Percentiles rank a stretch among this genome's conserved stretches.
phyloP scores from a whole-genome alignment of 1,284 basidiomycete genomes.

The Cryptococcus jaspeensis region DNA sequence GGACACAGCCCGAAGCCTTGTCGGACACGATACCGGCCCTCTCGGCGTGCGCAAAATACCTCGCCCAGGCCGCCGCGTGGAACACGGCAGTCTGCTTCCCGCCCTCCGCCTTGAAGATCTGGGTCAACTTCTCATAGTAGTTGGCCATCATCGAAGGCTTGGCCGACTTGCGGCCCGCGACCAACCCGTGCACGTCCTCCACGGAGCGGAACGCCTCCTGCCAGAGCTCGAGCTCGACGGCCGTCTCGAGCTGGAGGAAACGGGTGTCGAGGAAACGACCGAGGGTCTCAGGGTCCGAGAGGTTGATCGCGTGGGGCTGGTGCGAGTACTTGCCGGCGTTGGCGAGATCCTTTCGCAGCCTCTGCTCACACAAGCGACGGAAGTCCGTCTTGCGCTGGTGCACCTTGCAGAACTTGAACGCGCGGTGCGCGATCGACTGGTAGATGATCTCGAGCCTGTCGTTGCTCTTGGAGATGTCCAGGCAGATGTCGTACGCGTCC shows the following conservation, averaged over 20 bases:
- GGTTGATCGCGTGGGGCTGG: conserved; percentile 96
- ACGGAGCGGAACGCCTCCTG: conserved; percentile 98
- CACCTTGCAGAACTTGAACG: conserved; percentile 93
- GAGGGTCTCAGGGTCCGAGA: conserved; percentile 92
- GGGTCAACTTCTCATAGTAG: conserved; percentile 97
- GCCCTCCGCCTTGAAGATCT: conserved; percentile 70
- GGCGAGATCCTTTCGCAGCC: conserved; percentile 84
- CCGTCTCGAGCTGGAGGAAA: conserved; percentile 96
- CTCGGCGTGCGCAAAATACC: conserved; percentile 63
- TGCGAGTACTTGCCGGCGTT: conserved; percentile 96
- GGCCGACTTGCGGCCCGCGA: conserved; percentile 78
- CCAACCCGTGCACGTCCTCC: conserved; percentile 95
- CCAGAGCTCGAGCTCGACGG: conserved; percentile 98
- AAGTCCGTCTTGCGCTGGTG: conserved; percentile 97
- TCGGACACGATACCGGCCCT: conserved; percentile 68
- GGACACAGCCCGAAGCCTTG: conserved; percentile 84
- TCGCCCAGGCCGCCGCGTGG: conserved; percentile 94
- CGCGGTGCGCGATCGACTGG: conserved; percentile 95
- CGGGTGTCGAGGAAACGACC: conserved; percentile 97
- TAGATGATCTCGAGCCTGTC: conserved; percentile 90
- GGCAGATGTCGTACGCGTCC: conserved; percentile 95
- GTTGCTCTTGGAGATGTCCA: conserved; percentile 97
- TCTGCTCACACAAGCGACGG: conserved; percentile 90
- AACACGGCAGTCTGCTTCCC: conserved; percentile 79
- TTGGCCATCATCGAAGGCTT: conserved; percentile 97